phyloP scores from a whole-genome alignment of 129 eudicot species.

The Smallanthus sonchifolius region DNA sequence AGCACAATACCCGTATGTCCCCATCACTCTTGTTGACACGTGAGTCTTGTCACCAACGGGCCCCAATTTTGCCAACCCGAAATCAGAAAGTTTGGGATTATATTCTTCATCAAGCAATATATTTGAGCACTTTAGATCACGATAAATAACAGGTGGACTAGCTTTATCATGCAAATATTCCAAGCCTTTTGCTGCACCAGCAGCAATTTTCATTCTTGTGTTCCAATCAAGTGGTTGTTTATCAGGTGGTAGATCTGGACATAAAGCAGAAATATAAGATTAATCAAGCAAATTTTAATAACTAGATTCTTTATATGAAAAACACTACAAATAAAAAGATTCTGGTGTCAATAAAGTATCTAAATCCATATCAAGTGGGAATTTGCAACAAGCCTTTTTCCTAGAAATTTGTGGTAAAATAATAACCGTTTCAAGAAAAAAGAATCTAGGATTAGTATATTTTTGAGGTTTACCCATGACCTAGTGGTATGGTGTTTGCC shows the following conservation, averaged over 20 bases:
- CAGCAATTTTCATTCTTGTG: slow-evolving; percentile 86
- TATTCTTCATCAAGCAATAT: slow-evolving; percentile 64
- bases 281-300: background rate
- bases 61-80: slow-evolving; percentile 48
- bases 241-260: slow-evolving; percentile 61
- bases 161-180: slow-evolving; percentile 81
- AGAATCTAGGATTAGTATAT: background rate
- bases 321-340: background rate
- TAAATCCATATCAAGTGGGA: background rate
- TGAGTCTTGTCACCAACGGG: slow-evolving; percentile 48
- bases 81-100: slow-evolving; percentile 47
- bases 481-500: no score
- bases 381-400: background rate
- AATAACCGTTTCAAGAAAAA: background rate
- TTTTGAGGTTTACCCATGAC: no score
- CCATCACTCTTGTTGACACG: slow-evolving; percentile 53
- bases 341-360: background rate
- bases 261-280: background rate
- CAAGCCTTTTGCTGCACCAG: slow-evolving; percentile 85
- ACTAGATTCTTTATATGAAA: background rate
- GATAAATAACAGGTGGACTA: slow-evolving; percentile 77
- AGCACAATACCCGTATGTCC: slow-evolving; percentile 68
- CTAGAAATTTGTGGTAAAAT: background rate
- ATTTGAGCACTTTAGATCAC: slow-evolving; percentile 76
- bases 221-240: slow-evolving; percentile 69